phyloP scores from a whole-genome alignment of 1,284 basidiomycete species.

The Singerocomus rubriflavus region DNA sequence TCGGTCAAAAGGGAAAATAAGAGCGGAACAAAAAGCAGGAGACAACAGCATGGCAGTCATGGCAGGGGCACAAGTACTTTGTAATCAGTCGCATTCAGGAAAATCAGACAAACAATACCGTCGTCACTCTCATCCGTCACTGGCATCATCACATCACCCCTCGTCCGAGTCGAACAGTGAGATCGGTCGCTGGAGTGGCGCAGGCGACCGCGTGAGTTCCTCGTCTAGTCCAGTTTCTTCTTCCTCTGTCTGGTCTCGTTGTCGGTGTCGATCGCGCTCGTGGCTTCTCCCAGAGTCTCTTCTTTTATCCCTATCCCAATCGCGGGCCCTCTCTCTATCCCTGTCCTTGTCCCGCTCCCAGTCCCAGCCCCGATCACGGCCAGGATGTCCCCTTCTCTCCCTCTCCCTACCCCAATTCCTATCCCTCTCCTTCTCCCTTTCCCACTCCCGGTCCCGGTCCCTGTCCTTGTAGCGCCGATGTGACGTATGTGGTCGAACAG shows the following conservation, averaged over 20 bases:
- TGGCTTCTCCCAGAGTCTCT: slow-evolving; percentile 2
- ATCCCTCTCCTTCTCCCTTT: neutral
- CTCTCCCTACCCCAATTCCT: too few relatives aligned
- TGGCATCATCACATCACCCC: neutral
- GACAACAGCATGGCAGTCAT: neutral
- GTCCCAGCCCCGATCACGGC: slow-evolving; percentile 3
- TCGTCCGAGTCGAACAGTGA: slow-evolving; percentile 33
- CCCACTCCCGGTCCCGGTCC: neutral
- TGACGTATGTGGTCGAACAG: slow-evolving; percentile 26
- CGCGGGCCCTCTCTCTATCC: neutral
- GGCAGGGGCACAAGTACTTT: neutral
- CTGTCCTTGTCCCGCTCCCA: neutral
- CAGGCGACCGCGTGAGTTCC: slow-evolving; percentile 25
- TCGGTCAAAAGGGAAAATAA: neutral
- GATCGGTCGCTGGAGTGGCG: slow-evolving; percentile 29
- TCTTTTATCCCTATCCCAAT: neutral
- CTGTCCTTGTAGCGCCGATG: slow-evolving; percentile 16
- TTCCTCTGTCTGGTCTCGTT: neutral
- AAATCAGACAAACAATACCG: too few relatives aligned
- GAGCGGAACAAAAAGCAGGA: neutral
- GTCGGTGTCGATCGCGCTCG: slow-evolving; percentile 1
- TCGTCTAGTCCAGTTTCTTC: slow-evolving; percentile 13
- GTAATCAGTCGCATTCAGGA: too few relatives aligned
- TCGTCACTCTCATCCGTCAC: too few relatives aligned
- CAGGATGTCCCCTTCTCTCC: neutral